Base-by-base conservation (phyloP, 139 green algal genomes). In the Chlamydomonas sp. region DNA sequence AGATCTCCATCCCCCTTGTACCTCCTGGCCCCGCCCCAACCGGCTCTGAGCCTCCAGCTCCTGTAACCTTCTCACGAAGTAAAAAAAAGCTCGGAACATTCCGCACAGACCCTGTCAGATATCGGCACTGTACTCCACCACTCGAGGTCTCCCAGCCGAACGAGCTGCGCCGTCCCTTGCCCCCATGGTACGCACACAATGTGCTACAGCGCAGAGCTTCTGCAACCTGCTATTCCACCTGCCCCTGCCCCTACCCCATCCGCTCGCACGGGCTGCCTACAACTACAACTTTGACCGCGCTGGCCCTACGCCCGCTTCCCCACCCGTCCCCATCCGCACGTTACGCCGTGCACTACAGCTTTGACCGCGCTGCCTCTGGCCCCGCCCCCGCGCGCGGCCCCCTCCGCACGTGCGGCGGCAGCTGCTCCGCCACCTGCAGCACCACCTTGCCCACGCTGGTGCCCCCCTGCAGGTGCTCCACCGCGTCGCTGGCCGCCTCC, bases 361-460 rank as follows among this genome's bases (percentile, higher is more conserved):
- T 12, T 15, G 74, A 58, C 74, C 74, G n/a, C 74, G 17, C 74
- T 58, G 72, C 20, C 10, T 57, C 8, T 4, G 8, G 18, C 71
- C 17, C 8, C 18, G 2, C 18, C 18, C 17, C 74, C 8, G 49
- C 74, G 16, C 15, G 8, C 58, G 59, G 8, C 59, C 3, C 57
- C 16, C 1, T 59, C 0, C 3, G 75, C 62, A 20, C 77, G 57
- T 1, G 61, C 63, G 66, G 57, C 58, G 91, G 92, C 87, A 93
- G 67, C 61, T 83, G 6, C 71, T 78, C 49, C 20, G 81, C 4
- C 77, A 95, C 15, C 80, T 91, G 91, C 82, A 97, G 89, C 68
- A 95, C 88, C 82, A 98, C 95, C 90, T 99, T 99, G 79, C 96
- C 96, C 73, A 95, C 83, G 82, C 92, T 96, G 5, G 83, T 12